phyloP scores from a whole-genome alignment of 768 basidiomycete genomes.

The Chlorophyllum brunneum region DNA sequence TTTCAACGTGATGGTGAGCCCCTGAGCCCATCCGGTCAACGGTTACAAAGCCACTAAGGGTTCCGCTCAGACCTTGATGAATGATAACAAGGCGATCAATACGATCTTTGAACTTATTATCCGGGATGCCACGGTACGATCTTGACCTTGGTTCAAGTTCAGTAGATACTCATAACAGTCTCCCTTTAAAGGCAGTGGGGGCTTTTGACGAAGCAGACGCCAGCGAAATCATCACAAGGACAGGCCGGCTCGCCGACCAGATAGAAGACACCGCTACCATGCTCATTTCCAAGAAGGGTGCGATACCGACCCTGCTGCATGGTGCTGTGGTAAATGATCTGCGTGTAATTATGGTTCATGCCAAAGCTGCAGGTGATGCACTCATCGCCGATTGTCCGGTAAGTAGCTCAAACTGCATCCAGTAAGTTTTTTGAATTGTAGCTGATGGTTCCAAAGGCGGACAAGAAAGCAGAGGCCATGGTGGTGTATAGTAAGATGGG shows the following conservation, averaged over 20 bases:
- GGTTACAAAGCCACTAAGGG: too few relatives aligned
- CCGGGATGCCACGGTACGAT: neutral
- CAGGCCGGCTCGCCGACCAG: neutral
- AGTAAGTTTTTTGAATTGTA: neutral
- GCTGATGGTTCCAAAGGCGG: neutral
- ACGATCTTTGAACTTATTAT: neutral
- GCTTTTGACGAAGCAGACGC: neutral
- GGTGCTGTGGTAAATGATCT: neutral
- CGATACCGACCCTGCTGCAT: neutral
- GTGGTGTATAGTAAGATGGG: neutral
- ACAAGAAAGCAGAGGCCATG: constrained; percentile 3
- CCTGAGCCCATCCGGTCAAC: neutral
- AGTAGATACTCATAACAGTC: too few relatives aligned
- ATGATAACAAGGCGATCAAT: neutral
- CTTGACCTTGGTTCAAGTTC: neutral
- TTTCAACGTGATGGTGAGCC: neutral
- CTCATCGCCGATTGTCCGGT: neutral
- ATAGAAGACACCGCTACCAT: neutral
- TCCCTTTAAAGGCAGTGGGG: neutral
- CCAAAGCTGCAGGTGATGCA: neutral
- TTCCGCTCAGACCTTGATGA: neutral
- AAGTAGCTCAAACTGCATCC: neutral
- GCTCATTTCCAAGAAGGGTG: neutral
- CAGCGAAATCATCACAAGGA: neutral
- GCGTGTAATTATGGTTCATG: neutral